These are phyloP conservation scores for Pythium biforme DNA, from an alignment of 352 stramenopile species.

Conservation along the genomic window DNA sequence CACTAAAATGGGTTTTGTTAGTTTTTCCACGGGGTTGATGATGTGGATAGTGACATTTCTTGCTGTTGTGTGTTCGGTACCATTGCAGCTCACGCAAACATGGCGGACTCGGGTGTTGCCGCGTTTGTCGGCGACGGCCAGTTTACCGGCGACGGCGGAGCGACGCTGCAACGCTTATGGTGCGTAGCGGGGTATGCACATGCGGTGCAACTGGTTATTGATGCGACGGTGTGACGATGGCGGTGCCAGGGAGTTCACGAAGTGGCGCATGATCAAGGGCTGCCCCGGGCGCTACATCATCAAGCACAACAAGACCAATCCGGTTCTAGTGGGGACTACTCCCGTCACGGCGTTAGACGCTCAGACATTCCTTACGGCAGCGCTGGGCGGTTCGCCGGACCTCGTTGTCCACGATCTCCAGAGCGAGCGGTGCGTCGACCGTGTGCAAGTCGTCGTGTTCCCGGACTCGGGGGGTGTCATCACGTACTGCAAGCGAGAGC, in stretches of 20 bases:
- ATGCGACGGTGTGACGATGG: too few species aligned
- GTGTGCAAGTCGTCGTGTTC: slow-evolving; percentile 60
- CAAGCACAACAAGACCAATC: slow-evolving; percentile 45
- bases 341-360: slow-evolving; percentile 39
- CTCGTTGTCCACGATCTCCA: slow-evolving; percentile 35
- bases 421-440: slow-evolving; percentile 45
- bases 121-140: slow-evolving; percentile 50
- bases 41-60: slow-evolving; percentile 11
- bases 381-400: slow-evolving; percentile 17
- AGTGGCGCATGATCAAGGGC: slow-evolving; percentile 74
- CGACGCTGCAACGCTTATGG: slow-evolving; percentile 51
- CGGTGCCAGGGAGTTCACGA: slow-evolving; percentile 44
- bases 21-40: not conserved
- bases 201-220: too few species aligned
- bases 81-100: not conserved
- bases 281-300: slow-evolving; percentile 67
- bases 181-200: slow-evolving; percentile 17
- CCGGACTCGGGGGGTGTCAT: slow-evolving; percentile 54
- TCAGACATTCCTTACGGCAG: slow-evolving; percentile 27
- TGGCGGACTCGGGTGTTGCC: not conserved
- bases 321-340: slow-evolving; percentile 32
- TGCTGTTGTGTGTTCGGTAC: not conserved
- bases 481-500: slow-evolving; percentile 55
- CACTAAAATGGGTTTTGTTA: slow-evolving; percentile 3
- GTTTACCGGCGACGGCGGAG: slow-evolving; percentile 52